These are phyloP conservation scores for Phytophthora brassicae DNA, from an alignment of 352 stramenopile genomes.

Conservation along the genomic window DNA sequence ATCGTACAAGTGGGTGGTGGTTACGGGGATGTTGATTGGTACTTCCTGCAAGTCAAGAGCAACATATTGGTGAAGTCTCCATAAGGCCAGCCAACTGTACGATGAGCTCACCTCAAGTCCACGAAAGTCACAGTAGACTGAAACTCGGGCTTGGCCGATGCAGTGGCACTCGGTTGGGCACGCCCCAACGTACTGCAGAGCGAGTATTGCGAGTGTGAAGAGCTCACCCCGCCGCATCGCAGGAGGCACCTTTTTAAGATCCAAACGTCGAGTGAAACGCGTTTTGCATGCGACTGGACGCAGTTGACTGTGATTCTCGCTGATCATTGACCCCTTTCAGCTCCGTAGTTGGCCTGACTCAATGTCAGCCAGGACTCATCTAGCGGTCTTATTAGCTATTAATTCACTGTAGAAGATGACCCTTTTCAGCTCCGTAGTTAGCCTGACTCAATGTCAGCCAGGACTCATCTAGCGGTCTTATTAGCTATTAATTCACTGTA, in stretches of 20 bases:
- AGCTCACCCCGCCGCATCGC: constrained; percentile 19
- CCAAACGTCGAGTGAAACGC: constrained; percentile 26
- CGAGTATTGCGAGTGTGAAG: constrained; percentile 5
- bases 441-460: constrained; percentile 7
- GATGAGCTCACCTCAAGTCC: constrained; percentile 47
- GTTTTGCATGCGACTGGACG: constrained; percentile 16
- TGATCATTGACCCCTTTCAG: constrained; percentile 5
- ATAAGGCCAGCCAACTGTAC: not conserved
- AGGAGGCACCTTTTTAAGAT: constrained; percentile 9
- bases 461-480: constrained; percentile 23
- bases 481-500: constrained; percentile 16
- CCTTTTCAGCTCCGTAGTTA: too few relatives aligned
- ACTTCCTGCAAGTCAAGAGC: constrained; percentile 36
- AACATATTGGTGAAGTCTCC: not conserved
- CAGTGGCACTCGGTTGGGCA: constrained; percentile 66
- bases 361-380: constrained; percentile 15
- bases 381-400: constrained; percentile 26
- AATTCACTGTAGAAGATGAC: constrained; percentile 1
- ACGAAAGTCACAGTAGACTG: constrained; percentile 79
- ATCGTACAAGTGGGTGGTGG: constrained; percentile 72
- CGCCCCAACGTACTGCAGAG: constrained; percentile 7
- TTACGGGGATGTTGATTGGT: constrained; percentile 60
- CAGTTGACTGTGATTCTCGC: constrained; percentile 19
- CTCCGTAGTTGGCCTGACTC: constrained; percentile 1
- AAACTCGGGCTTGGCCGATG: constrained; percentile 60